phyloP scores from a whole-genome alignment of 306 rosid species.

The Inga leiocalycina region DNA sequence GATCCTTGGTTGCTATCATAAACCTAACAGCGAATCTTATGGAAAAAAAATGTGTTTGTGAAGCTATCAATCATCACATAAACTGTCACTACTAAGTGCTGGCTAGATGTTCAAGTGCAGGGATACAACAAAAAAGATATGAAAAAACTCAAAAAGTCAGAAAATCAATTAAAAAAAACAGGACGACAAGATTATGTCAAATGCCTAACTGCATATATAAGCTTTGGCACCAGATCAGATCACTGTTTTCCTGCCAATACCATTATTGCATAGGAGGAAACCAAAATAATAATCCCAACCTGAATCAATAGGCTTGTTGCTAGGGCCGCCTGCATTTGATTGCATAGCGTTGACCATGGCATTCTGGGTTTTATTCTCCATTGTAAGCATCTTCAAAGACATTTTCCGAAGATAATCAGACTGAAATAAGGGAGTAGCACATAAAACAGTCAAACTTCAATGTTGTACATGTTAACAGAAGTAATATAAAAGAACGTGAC shows the following conservation, averaged over 20 bases:
- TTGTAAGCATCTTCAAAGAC: constrained; percentile 10
- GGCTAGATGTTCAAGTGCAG: background rate
- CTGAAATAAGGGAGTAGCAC: constrained; percentile 11
- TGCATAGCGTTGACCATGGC: constrained; percentile 31
- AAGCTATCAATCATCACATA: background rate
- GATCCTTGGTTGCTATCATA: background rate
- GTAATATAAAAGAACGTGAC: constrained; percentile 3
- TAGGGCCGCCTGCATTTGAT: constrained; percentile 46
- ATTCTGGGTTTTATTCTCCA: constrained; percentile 54
- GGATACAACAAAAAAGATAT: background rate
- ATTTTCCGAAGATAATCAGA: constrained; percentile 27
- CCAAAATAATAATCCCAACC: constrained; percentile 40
- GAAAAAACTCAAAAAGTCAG: background rate
- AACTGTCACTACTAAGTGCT: too few species aligned
- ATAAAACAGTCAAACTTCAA: constrained; percentile 18
- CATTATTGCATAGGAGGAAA: background rate
- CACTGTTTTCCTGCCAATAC: background rate
- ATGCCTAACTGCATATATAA: background rate
- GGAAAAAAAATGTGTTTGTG: background rate
- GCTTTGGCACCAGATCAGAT: background rate
- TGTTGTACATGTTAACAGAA: background rate
- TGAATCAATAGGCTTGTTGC: constrained; percentile 66
- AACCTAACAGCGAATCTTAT: background rate
- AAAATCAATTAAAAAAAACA: background rate
- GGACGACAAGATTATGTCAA: background rate